A percentile compares a stretch with the other conserved stretches of the same genome.
These are phyloP conservation scores for Stachybotrys elegans DNA, from an alignment of 2,329 filamentous ascomycete species.

Conservation along the genomic window DNA sequence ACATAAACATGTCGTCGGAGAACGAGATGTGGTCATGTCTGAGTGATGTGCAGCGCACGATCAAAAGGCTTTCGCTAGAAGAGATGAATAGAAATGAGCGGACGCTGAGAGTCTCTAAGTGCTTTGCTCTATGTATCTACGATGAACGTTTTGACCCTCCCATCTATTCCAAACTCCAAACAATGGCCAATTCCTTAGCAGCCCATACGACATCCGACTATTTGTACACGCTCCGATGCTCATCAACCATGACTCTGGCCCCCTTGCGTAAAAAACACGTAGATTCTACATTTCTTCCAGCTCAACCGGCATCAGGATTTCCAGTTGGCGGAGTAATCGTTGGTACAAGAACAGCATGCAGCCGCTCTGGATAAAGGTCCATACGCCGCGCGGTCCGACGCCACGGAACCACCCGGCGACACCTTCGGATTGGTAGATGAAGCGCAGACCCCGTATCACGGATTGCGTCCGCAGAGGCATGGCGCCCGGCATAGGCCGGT, in stretches of 20 bases:
- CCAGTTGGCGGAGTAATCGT: conserved; percentile 73
- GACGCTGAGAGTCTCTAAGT: no score
- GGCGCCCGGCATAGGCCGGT: conserved; percentile 72
- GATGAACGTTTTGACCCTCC: conserved; percentile 16
- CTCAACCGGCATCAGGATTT: conserved; percentile 38
- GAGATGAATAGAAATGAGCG: no score
- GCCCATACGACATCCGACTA: conserved; percentile 15
- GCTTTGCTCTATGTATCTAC: conserved; percentile 2
- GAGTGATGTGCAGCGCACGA: no score
- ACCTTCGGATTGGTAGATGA: conserved; percentile 90
- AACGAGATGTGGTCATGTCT: no score
- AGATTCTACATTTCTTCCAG: conserved; percentile 16
- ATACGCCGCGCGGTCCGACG: conserved; percentile 86
- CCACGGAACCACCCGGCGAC: conserved; percentile 88
- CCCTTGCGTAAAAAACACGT: not conserved
- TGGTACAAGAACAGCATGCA: conserved; percentile 97
- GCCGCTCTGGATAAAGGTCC: conserved; percentile 95
- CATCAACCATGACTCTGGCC: conserved; percentile 13
- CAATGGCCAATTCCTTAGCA: conserved; percentile 15
- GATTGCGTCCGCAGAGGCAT: conserved; percentile 84
- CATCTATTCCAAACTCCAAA: conserved; percentile 25
- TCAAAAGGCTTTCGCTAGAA: no score
- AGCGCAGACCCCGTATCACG: conserved; percentile 72
- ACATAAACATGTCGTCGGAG: no score
- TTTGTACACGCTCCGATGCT: conserved; percentile 18